Conservation (phyloP, 371 early-diverging fungal species). For the Lichtheimia hyalospora region DNA sequence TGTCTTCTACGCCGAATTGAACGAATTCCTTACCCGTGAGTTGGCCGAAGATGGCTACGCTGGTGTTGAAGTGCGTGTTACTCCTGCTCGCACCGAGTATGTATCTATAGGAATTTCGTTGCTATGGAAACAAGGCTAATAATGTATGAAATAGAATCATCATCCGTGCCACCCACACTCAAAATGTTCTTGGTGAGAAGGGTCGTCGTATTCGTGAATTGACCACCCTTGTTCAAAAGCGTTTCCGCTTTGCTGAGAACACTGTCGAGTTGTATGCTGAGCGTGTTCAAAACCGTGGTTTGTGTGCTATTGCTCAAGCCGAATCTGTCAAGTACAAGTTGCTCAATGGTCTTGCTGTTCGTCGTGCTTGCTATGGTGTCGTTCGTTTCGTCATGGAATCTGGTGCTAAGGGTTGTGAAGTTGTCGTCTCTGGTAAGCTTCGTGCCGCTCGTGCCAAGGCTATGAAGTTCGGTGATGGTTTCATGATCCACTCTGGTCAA, state of each 20-base stretch:
- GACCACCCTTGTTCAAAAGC: conserved; percentile 97
- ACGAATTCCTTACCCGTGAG: conserved; percentile 97
- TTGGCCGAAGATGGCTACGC: conserved; percentile 90
- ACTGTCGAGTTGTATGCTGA: conserved; percentile 99
- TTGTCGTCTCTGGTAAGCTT: conserved; percentile 99
- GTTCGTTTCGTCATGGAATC: conserved; percentile 99
- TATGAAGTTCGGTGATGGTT: conserved; percentile 99
- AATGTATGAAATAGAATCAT: conserved; percentile 63
- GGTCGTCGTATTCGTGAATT: conserved; percentile 98
- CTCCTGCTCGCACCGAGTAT: conserved; percentile 96
- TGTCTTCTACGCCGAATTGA: conserved; percentile 99
- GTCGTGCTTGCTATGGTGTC: conserved; percentile 98
- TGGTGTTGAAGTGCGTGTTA: conserved; percentile 98
- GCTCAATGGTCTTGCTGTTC: conserved; percentile 94
- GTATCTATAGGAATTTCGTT: neutral
- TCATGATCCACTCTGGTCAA: conserved; percentile 99
- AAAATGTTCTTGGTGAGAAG: conserved; percentile 98
- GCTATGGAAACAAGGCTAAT: too few relatives aligned
- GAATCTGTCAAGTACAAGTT: conserved; percentile 99
- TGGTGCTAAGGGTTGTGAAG: conserved; percentile 99
- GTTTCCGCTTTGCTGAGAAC: conserved; percentile 98
- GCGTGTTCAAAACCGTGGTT: conserved; percentile 97
- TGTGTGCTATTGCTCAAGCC: conserved; percentile 99
- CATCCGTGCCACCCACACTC: conserved; percentile 98
- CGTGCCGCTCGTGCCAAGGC: conserved; percentile 99